Base-by-base conservation (phyloP, 139 green algal genomes). In the Tetradesmus obliquus region DNA sequence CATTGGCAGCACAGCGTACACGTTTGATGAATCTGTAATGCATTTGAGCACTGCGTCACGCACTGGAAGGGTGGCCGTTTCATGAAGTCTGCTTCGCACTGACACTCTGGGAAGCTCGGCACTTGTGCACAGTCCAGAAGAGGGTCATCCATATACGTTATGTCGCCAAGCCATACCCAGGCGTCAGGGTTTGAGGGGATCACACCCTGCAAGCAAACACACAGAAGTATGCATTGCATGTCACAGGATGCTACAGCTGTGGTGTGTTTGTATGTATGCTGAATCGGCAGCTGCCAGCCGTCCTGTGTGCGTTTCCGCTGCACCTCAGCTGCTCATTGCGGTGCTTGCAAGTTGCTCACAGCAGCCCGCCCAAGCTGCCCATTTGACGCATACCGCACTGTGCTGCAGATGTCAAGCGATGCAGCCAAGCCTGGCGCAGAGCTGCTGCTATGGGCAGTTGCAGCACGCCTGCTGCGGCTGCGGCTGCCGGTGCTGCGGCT, bases 161-260 rank as follows among this genome's bases (percentile, higher is more conserved):
- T 92, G 88, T 98, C 96, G 0, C 96, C 96, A 1, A 97, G 74
- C 96, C 96, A 97, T 4, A 97, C 90, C 93, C 94, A 97, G 0
- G 94, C 95, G 45, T 97, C 96, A 0, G 96, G 96, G 2, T 92
- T 13, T 17, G 84, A 58, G 9, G 95, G 93, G 2, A 97, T 94
- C 10, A 97, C 88, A 24, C 93, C 94, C 92, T 96, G 88, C 58
- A 58, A 4, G 81, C 32, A 45, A 45, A 45, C 32, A 45, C 32
- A 45, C 32, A 45, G 32, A 45, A 45, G 32, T 8, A 81, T 81
- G 72, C 15, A n/a, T 10, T 32, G 72, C 72, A 32, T n/a, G 17
- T 13, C 17, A n/a, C 13, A 24, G 8, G 10, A 81, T 9, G 19
- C 8, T 81, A 13, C 15, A 81, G 72, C 72, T 13, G 19, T 9